Conservation (phyloP, 345 rosid species). For the Theobroma cacao region DNA sequence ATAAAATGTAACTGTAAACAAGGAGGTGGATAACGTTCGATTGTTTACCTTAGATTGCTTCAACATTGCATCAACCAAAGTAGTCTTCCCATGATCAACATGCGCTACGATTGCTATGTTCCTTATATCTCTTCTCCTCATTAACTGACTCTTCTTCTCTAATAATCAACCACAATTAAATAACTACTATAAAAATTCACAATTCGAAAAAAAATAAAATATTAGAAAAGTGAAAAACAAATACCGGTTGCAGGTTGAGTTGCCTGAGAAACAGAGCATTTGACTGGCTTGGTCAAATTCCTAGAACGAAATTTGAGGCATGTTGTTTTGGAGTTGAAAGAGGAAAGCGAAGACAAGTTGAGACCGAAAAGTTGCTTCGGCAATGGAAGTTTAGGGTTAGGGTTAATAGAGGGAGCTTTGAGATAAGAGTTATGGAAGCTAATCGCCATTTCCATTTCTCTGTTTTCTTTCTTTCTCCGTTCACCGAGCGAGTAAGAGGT, state of each 20-base stretch:
- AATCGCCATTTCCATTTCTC: constrained; percentile 61
- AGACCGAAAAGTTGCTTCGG: constrained; percentile 42
- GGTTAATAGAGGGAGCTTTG: constrained; percentile 22
- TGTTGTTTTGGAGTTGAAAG: constrained; percentile 9
- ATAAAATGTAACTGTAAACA: not conserved
- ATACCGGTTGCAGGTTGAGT: constrained; percentile 57
- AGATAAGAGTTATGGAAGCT: constrained; percentile 40
- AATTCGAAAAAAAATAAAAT: not conserved
- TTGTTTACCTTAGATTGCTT: constrained; percentile 78
- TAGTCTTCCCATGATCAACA: constrained; percentile 97
- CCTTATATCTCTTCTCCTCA: constrained; percentile 76
- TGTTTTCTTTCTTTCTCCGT: constrained; percentile 15
- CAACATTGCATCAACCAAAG: constrained; percentile 96
- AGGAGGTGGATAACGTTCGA: not conserved
- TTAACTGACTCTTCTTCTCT: constrained; percentile 76
- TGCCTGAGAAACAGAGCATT: constrained; percentile 66
- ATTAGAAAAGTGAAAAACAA: not conserved
- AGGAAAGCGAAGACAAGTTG: constrained; percentile 40
- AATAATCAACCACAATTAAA: constrained; percentile 9
- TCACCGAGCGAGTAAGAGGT: constrained; percentile 5
- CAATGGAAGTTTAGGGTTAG: constrained; percentile 28
- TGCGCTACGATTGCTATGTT: constrained; percentile 96
- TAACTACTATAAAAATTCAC: not conserved
- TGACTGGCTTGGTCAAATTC: constrained; percentile 34
- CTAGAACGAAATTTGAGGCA: constrained; percentile 43